These are phyloP conservation scores for Diplodia mutila DNA, from an alignment of 2,329 filamentous ascomycete species.

Conservation along the genomic window DNA sequence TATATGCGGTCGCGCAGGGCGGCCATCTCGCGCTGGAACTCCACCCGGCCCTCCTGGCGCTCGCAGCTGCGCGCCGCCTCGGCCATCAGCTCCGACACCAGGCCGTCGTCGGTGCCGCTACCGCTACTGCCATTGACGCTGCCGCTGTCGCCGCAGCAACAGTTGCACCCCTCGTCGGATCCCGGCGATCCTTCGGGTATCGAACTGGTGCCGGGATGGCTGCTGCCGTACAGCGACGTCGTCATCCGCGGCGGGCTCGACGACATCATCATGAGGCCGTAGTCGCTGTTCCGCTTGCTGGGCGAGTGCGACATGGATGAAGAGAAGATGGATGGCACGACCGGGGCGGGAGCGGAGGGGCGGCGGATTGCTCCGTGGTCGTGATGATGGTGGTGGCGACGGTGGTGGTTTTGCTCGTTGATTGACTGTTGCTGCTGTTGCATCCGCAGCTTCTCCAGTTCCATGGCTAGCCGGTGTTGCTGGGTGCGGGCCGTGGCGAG, in stretches of 20 bases:
- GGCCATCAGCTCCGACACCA: neutral
- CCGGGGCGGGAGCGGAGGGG: neutral
- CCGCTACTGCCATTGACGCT: neutral
- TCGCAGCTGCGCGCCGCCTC: conserved; percentile 19
- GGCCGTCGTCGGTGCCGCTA: neutral
- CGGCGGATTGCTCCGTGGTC: neutral
- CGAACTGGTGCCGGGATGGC: neutral
- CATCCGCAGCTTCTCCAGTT: conserved; percentile 9
- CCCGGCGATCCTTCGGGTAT: neutral
- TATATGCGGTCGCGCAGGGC: conserved; percentile 10
- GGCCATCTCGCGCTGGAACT: conserved; percentile 14
- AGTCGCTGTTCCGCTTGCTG: neutral
- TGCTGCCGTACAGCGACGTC: neutral
- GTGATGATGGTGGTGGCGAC: neutral
- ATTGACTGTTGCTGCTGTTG: neutral
- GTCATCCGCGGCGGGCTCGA: neutral
- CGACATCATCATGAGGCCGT: neutral
- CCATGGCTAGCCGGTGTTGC: conserved; percentile 7
- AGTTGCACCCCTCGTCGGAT: neutral
- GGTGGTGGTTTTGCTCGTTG: neutral
- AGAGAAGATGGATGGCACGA: neutral
- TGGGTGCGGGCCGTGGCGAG: neutral
- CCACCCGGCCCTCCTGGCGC: conserved; percentile 2
- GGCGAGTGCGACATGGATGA: neutral
- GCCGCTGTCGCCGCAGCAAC: neutral